Percentiles rank a stretch among this genome's conserved stretches.
Conservation (phyloP, 2,329 filamentous ascomycete species). For the Xylaria sp. region DNA sequence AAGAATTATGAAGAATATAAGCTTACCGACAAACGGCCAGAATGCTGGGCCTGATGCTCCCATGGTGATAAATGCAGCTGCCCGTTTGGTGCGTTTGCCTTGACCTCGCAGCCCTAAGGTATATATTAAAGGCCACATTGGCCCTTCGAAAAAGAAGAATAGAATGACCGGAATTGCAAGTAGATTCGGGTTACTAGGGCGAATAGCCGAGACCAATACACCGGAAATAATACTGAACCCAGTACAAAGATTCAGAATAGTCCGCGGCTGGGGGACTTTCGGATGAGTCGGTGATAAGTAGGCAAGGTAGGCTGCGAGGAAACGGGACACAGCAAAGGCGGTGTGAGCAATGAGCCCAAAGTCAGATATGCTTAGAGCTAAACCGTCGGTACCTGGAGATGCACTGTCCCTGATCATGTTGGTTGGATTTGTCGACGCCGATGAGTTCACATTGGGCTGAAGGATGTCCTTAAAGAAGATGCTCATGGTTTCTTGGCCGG, state of each 20-base stretch:
- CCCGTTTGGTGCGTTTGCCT: slow-evolving; percentile 82
- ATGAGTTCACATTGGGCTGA: slow-evolving; percentile 45
- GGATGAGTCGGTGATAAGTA: slow-evolving; percentile 62
- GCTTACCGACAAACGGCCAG: slow-evolving; percentile 72
- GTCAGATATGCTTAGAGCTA: slow-evolving; percentile 67
- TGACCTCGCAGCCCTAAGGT: slow-evolving; percentile 82
- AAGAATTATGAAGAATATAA: not conserved
- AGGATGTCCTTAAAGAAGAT: slow-evolving; percentile 69
- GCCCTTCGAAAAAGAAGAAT: slow-evolving; percentile 84
- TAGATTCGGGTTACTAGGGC: slow-evolving; percentile 58
- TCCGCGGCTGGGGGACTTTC: slow-evolving; percentile 71
- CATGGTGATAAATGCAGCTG: slow-evolving; percentile 80
- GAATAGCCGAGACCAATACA: slow-evolving; percentile 60
- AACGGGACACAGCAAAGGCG: slow-evolving; percentile 78
- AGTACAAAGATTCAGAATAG: slow-evolving; percentile 73
- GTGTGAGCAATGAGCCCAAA: slow-evolving; percentile 79
- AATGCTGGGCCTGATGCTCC: slow-evolving; percentile 78
- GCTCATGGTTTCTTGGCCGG: slow-evolving; percentile 73
- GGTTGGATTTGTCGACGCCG: not conserved
- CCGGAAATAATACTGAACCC: slow-evolving; percentile 68
- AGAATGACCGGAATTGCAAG: slow-evolving; percentile 71
- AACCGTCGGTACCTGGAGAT: slow-evolving; percentile 55
- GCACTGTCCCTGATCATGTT: slow-evolving; percentile 53
- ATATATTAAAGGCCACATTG: slow-evolving; percentile 85
- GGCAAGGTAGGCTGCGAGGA: slow-evolving; percentile 73